Base-by-base conservation (phyloP, 495 filamentous ascomycete species). In the Neurospora africana region DNA sequence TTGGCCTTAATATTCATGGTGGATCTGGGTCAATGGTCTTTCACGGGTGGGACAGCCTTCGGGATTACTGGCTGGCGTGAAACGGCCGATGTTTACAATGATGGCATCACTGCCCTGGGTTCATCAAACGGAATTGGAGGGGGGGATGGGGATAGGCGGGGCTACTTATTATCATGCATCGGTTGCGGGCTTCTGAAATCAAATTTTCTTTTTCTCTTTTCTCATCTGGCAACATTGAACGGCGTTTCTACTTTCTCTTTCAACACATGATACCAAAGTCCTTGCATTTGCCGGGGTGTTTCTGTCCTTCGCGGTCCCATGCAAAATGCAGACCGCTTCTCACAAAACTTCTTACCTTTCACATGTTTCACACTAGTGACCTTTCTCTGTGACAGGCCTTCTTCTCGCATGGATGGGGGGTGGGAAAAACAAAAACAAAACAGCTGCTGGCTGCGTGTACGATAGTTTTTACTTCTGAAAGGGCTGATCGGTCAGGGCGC, bases 51-150 rank as follows among this genome's bases (percentile, higher is more conserved):
- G 71, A 68, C 69, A 43, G 33, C 44, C 71, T 69, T 72, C 74
- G 73, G 73, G 75, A 79, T 78, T 68, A 53, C 33, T 36, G 70
- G 72, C 72, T 76, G 72, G 73, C 75, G 77, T 77, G 75, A 70
- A 78, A 74, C 69, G 75, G 80, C 77, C 72, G 70, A 74, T 77
- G 75, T 77, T 75, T 78, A 77, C 81, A 80, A 77, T 78, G 78
- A 78, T 73, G 77, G 79, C 72, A 79, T 77, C 78, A 79, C 72
- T 77, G 75, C 78, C 77, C 78, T 79, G 53, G 53, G 53, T 65
- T 33, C 30, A 33, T 65, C 53, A 65, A 65, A 33, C 15, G 53
- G 53, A 65, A 65, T 33, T 65, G 53, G 53, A n/a, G n/a, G 53
- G 15, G 27, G 27, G 36, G 68, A 70, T 69, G 67, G 61, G 33